A percentile compares a stretch with the other conserved stretches of the same genome.
Conservation (phyloP, 2,329 filamentous ascomycete genomes). For the Mycosphaerelloides madeirae region DNA sequence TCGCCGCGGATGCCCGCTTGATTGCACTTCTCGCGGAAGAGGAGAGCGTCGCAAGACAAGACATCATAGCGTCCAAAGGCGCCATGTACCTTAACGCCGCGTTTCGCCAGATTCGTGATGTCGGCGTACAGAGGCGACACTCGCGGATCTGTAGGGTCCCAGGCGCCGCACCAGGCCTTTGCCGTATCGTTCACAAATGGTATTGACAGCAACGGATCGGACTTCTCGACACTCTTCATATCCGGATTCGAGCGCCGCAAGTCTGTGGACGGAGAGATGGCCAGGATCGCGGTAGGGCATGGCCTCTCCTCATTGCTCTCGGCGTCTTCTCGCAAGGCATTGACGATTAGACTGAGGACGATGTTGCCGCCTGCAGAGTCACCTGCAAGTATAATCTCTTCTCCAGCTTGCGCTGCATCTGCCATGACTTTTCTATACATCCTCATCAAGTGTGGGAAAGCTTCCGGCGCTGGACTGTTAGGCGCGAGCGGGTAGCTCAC, state of each 20-base stretch:
- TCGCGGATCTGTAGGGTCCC: slow-evolving; percentile 40
- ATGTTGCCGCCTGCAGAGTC: slow-evolving; percentile 56
- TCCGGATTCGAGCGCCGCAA: slow-evolving; percentile 44
- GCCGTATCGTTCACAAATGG: slow-evolving; percentile 41
- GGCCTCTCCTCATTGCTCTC: slow-evolving; percentile 13
- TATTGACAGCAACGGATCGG: slow-evolving; percentile 46
- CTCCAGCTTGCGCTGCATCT: slow-evolving; percentile 34
- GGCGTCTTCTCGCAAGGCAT: slow-evolving; percentile 33
- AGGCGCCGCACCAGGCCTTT: slow-evolving; percentile 39
- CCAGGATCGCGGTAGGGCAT: slow-evolving; percentile 38
- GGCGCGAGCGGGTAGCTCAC: slow-evolving; percentile 54
- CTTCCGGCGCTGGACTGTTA: slow-evolving; percentile 44
- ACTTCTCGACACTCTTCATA: slow-evolving; percentile 37
- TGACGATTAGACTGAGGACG: slow-evolving; percentile 39
- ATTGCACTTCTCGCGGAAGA: slow-evolving; percentile 45
- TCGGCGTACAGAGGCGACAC: slow-evolving; percentile 49
- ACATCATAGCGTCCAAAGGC: slow-evolving; percentile 52
- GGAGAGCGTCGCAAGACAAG: slow-evolving; percentile 48
- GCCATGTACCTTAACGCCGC: slow-evolving; percentile 48
- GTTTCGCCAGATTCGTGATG: slow-evolving; percentile 35
- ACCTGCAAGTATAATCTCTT: slow-evolving; percentile 48
- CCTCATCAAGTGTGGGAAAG: slow-evolving; percentile 46
- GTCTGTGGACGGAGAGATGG: slow-evolving; percentile 49
- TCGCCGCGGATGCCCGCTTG: slow-evolving; percentile 44
- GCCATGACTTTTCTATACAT: slow-evolving; percentile 43